These are phyloP conservation scores for Myxozyma monticola DNA, from an alignment of 805 yeast species.

Conservation along the genomic window DNA sequence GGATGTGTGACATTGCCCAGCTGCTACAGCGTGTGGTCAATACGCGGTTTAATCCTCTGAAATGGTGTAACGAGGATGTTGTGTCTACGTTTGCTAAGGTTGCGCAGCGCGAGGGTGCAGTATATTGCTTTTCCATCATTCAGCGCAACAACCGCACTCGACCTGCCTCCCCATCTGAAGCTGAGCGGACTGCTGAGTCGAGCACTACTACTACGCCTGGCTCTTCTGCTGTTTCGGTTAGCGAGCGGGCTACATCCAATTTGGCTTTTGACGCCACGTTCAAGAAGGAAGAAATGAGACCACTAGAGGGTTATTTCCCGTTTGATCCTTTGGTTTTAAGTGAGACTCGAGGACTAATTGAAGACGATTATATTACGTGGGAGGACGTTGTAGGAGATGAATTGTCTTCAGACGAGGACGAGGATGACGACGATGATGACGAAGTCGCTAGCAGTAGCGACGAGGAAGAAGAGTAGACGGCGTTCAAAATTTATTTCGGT, in stretches of 20 bases:
- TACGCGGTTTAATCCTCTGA: constrained; percentile 88
- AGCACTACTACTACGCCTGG: neutral
- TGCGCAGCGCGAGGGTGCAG: constrained; percentile 84
- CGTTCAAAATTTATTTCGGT: neutral
- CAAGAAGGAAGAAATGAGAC: constrained; percentile 37
- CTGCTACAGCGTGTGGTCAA: constrained; percentile 83
- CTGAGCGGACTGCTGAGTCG: neutral
- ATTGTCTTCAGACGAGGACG: constrained; percentile 47
- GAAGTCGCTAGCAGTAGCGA: constrained; percentile 37
- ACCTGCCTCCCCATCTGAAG: neutral
- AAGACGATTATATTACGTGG: constrained; percentile 76
- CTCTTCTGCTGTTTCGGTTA: neutral
- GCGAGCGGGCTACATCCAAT: neutral
- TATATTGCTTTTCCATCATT: constrained; percentile 89
- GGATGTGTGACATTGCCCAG: constrained; percentile 83
- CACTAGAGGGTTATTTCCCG: constrained; percentile 93
- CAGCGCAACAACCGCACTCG: constrained; percentile 78
- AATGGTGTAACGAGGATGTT: constrained; percentile 90
- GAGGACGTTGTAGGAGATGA: constrained; percentile 64
- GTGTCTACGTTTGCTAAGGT: constrained; percentile 90
- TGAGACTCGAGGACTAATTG: constrained; percentile 55
- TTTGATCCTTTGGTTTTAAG: constrained; percentile 86
- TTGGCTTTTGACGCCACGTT: neutral
- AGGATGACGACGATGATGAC: constrained; percentile 36
- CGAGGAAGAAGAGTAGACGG: constrained; percentile 28